Evolutionary conservation across 2,329 filamentous ascomycete genomes (phyloP), one percentile per base, ranked within the genome.

Genomic region (Ophiostoma piceae): DNA sequence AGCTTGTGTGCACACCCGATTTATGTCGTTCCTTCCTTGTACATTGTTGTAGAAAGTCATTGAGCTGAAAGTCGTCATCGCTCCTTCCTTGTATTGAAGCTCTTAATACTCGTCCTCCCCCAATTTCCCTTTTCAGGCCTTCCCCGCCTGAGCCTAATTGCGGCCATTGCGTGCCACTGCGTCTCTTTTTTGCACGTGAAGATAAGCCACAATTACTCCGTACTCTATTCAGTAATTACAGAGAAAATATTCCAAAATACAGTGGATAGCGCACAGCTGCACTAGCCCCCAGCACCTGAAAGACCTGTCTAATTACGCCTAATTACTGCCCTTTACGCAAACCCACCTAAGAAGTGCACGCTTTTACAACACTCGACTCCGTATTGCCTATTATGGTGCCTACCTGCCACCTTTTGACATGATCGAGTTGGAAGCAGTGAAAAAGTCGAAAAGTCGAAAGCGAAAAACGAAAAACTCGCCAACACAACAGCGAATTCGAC

Each of bases 371-470:
- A 66, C 37, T 16, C 16, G n/a, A 39, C 39, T 41, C 19, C 19
- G 3, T 51, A 51, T 26, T 26, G 26, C n/a, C 37, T 43, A 47
- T 29, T 69, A 67, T 67, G 51, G 66, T 67, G 66, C 67, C 39
- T 67, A 60, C 68, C 68, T 67, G 68, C 54, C 68, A 70, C 69
- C 57, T 67, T 60, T 62, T 64, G 69, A 64, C 69, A 65, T 65
- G 69, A 67, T 64, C 62, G 32, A 54, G 54, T 65, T 39, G 32
- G 57, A 65, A 65, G 66, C 69, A 41, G 66, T 39, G 35, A 22
- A 67, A 70, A 62, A 62, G 57, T 62, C 57, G 12, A 70, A 70
- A 67, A 64, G 32, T 22, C 16, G 64, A 67, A 32, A 43, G 54
- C 35, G 29, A 64, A 37, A 57, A 26, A 11, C 54, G 35, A 12